These are phyloP conservation scores for Leccinum truebloodii DNA, from an alignment of 768 basidiomycete species.

Conservation along the genomic window DNA sequence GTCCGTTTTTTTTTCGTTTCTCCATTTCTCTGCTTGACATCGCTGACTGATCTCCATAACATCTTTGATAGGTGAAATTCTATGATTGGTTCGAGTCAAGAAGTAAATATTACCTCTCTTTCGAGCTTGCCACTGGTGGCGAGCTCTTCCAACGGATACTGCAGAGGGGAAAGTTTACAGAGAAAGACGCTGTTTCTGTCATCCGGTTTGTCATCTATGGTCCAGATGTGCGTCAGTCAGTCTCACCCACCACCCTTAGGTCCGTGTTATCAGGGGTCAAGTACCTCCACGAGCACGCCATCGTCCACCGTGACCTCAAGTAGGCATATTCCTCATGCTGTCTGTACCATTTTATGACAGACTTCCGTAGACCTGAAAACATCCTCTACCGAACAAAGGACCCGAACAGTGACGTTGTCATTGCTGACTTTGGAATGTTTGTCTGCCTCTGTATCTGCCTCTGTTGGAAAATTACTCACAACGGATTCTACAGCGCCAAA, in stretches of 20 bases:
- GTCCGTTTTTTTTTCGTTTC: constrained; percentile 43
- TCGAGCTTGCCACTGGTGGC: constrained; percentile 92
- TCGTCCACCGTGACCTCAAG: constrained; percentile 98
- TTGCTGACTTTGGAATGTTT: constrained; percentile 97
- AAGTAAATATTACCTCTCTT: constrained; percentile 92
- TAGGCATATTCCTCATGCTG: constrained; percentile 32
- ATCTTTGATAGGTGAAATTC: constrained; percentile 75
- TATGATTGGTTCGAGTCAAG: constrained; percentile 96
- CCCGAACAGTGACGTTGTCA: constrained; percentile 81
- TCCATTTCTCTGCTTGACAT: background rate
- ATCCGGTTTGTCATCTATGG: constrained; percentile 51
- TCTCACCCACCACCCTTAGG: constrained; percentile 36
- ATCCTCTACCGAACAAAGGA: constrained; percentile 86
- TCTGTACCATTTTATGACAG: background rate
- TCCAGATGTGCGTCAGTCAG: background rate
- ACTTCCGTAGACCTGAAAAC: constrained; percentile 77
- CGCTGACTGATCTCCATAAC: background rate
- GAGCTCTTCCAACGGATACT: constrained; percentile 92
- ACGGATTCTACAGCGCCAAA: constrained; percentile 60
- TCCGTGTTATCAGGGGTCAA: constrained; percentile 83
- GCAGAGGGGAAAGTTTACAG: constrained; percentile 88
- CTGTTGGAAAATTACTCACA: background rate
- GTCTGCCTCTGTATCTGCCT: constrained; percentile 26
- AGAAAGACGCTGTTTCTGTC: constrained; percentile 82
- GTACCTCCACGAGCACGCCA: constrained; percentile 89